Base-by-base conservation (phyloP, 345 rosid species). In the Crucihimalaya himalaica region DNA sequence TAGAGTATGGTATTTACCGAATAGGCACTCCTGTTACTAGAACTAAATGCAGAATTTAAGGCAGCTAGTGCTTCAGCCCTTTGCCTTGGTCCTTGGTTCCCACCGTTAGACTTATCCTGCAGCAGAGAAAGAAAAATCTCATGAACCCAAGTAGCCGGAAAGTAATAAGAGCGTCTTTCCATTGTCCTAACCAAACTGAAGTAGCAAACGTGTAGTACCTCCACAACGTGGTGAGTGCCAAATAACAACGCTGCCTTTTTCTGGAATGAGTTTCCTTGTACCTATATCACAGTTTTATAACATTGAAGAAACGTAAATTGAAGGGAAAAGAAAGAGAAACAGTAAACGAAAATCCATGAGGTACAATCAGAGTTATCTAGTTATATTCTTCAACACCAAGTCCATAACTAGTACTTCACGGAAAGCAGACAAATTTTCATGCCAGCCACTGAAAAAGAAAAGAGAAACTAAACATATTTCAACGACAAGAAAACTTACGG, bases 31-130 rank as follows among this genome's bases (percentile, higher is more conserved):
- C 71, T 86, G 57, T 73, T 85, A 71, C 86, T 56, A 72, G 97
- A 84, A 27, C 79, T 85, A 70, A 94, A 92, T 9, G 97, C 98
- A 75, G 90, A 82, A 62, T 85, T 76, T 81, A 94, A 85, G 75
- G 98, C 99, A 70, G 98, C 97, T 72, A 95, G 82, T 72, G 99
- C 99, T 27, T 96, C 92, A 83, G 99, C 99, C 69, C 99, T 86
- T 84, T 95, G 99, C 68, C 96, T 95, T 65, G 80, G 97, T 74
- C 96, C 97, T 79, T 80, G 91, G 79, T 75, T 84, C 68, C 97
- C 92, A 69, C 82, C 82, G 70, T 82, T 86, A 15, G 76, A 71
- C 63, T 71, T 77, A 42, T 77, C 80, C 76, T 77, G 76, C 80
- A 64, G 61, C 29, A 63, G 27, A 23, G 58, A 2, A 74, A 55